Conservation (phyloP, 2,329 filamentous ascomycete genomes). For the Epichloe elymi region DNA sequence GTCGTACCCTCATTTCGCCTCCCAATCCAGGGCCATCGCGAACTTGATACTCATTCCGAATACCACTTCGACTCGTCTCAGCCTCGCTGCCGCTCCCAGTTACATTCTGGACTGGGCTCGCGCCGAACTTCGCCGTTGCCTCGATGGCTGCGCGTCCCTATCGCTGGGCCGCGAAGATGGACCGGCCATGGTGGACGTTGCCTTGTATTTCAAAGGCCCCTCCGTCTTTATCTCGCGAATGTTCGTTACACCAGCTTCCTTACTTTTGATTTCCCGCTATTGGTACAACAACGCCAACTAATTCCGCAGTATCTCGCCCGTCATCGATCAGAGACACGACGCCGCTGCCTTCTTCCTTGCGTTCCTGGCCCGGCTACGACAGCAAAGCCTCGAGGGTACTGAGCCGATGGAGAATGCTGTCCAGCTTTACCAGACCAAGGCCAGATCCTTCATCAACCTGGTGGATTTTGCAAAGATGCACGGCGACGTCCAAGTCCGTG, state of each 20-base stretch:
- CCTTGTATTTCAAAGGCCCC: constrained; percentile 9
- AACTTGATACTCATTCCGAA: constrained; percentile 4
- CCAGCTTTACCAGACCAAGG: constrained; percentile 2
- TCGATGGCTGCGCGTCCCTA: neutral
- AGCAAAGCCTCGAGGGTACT: neutral
- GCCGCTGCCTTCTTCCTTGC: constrained; percentile 4
- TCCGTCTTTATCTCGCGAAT: constrained; percentile 3
- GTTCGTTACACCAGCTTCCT: neutral
- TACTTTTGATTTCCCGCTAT: neutral
- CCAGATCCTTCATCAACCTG: constrained; percentile 2
- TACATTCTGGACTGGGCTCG: constrained; percentile 8
- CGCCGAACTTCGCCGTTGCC: neutral
- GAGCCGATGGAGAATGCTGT: constrained; percentile 1
- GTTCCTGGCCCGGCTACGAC: constrained; percentile 4
- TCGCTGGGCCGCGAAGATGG: constrained; percentile 5
- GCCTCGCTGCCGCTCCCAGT: neutral
- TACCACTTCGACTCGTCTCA: neutral
- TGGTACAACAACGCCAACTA: constrained; percentile 1
- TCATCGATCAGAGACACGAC: neutral
- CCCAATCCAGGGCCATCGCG: constrained; percentile 2
- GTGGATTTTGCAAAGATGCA: constrained; percentile 4
- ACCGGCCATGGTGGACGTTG: constrained; percentile 6
- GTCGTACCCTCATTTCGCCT: constrained; percentile 3
- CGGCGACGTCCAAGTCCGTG: neutral
- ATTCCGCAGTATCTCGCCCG: constrained; percentile 3